phyloP scores from a whole-genome alignment of 1,139 yeast species.

The Tardiomyces depauwii region DNA sequence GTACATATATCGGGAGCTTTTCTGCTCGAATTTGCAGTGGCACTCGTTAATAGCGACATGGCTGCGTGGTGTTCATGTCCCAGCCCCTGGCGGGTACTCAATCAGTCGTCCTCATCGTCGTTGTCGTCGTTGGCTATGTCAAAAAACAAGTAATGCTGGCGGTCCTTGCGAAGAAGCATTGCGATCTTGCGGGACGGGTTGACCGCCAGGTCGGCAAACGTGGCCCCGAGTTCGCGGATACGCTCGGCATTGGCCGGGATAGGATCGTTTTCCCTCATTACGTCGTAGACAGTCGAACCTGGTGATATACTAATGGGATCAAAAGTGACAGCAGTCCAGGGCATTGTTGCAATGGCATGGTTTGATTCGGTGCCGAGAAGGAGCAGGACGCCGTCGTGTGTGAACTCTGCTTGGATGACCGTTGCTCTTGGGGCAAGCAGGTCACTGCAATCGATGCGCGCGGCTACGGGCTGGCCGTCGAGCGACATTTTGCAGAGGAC shows the following conservation, averaged over 20 bases:
- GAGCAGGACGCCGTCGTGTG: not conserved
- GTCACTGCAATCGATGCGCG: not conserved
- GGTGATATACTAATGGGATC: no score
- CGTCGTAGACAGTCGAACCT: not conserved
- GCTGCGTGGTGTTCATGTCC: no score
- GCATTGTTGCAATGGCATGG: no score
- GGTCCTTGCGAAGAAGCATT: conserved; percentile 11
- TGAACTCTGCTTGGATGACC: conserved; percentile 10
- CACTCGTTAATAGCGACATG: no score
- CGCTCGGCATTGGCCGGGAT: not conserved
- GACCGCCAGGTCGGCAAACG: not conserved
- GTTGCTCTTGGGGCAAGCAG: conserved; percentile 1
- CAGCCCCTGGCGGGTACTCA: not conserved
- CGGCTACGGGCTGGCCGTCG: not conserved
- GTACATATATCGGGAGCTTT: no score
- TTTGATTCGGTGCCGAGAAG: not conserved
- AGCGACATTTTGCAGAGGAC: not conserved
- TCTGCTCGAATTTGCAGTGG: no score
- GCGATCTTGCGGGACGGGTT: conserved; percentile 13
- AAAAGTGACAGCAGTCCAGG: no score
- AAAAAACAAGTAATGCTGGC: conserved; percentile 13
- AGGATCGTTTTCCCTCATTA: not conserved
- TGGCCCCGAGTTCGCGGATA: not conserved
- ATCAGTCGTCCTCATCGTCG: conserved; percentile 7
- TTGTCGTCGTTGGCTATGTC: conserved; percentile 12